Base-by-base conservation (phyloP, 768 basidiomycete species). In the Termitomyces bulborhizus region DNA sequence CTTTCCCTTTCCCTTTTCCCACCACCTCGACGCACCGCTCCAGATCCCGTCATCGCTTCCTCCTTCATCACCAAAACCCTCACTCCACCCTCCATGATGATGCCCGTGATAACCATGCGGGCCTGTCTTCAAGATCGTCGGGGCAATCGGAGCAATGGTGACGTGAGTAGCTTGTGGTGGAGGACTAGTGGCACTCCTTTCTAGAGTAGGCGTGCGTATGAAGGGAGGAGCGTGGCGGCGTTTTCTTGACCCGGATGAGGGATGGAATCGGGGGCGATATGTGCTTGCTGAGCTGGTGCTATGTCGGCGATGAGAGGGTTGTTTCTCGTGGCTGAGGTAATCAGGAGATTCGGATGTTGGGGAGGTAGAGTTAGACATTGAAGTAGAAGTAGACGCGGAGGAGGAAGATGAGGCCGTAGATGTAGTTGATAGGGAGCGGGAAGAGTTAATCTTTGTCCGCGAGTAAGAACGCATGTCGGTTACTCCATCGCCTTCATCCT, bases 41-140 rank as follows among this genome's bases (percentile, higher is more conserved):
- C 59, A 60, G 24, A 61, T 51, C 21, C 65, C 65, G 54, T 66
- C 66, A 47, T 65, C 65, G 32, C 73, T 72, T 8, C 66, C 74
- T 7, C 72, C 72, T 42, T 78, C 76, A 51, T 79, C 77, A 4
- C 77, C 75, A 48, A 79, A 76, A 3, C 76, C 70, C 54, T 79
- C 77, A n/a, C 69, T 65, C 79, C 80, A 79, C 6, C 57, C 66
- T 9, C 62, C 65, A 6, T 66, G 71, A 27, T 72, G 70, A 15
- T 71, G 70, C 55, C 66, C 68, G 6, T 62, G 62, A 50, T 81
- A 79, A 6, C 76, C 78, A 11, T 76, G 71, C 1, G 78, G 75
- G 9, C 76, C 81, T 16, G 90, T 90, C 74, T 98, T 99, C 60
- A 98, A 77, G 45, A 90, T 80, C 4, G 97, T 95, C 7, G 82